These are phyloP conservation scores for Fraxinus anomala DNA, from an alignment of 257 asterid species.

Conservation along the genomic window DNA sequence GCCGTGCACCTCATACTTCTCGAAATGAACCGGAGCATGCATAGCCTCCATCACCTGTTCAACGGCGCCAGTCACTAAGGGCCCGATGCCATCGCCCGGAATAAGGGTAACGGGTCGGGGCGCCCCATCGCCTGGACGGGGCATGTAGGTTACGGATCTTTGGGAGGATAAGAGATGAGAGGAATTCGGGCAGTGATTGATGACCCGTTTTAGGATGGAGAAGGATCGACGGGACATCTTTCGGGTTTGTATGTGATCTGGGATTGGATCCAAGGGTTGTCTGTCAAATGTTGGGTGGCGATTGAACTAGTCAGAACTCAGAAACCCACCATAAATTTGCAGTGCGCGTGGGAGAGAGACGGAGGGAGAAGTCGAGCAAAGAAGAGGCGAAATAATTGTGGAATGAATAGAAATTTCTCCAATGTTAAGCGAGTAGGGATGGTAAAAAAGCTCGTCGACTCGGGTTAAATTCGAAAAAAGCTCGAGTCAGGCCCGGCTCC, in stretches of 20 bases:
- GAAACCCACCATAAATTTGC: background rate
- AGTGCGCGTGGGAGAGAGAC: background rate
- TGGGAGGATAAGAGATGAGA: conserved; percentile 29
- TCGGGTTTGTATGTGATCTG: background rate
- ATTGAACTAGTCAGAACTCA: background rate
- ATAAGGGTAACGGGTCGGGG: conserved; percentile 84
- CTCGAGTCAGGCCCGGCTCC: too few relatives aligned
- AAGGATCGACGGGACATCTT: conserved; percentile 26
- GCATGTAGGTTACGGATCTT: conserved; percentile 94
- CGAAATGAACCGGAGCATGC: conserved; percentile 95
- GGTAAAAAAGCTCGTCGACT: too few relatives aligned
- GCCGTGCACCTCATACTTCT: conserved; percentile 75
- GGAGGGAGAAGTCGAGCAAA: background rate
- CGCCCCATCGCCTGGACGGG: conserved; percentile 92
- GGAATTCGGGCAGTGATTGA: conserved; percentile 29
- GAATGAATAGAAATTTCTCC: too few relatives aligned
- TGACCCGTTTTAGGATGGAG: conserved; percentile 46
- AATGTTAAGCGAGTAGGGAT: too few relatives aligned
- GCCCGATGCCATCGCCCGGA: conserved; percentile 97
- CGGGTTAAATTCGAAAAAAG: too few relatives aligned
- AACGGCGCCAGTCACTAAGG: conserved; percentile 94
- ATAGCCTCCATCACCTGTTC: conserved; percentile 96
- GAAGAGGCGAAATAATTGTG: background rate
- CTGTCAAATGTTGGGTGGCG: background rate
- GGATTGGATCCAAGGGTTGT: background rate